Evolutionary conservation across 306 rosid species (phyloP).

Genomic region (Glycine soja): DNA sequence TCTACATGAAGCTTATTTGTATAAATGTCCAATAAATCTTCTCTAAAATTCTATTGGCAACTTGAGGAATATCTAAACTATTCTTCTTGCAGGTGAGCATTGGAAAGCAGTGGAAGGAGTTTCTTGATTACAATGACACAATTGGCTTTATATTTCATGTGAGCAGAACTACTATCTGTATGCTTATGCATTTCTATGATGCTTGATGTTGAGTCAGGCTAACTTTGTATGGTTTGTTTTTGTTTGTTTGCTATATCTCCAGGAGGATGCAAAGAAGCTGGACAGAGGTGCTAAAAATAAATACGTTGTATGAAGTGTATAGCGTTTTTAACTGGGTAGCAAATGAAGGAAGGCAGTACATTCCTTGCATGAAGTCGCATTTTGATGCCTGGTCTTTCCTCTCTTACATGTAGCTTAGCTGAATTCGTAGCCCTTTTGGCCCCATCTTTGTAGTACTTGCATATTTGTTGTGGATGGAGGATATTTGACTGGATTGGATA

Average conservation of each 20-base stretch:
- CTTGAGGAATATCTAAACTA: conserved; percentile 24
- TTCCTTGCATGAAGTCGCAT: conserved; percentile 3
- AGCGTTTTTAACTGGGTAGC: conserved; percentile 24
- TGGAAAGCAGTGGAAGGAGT: conserved; percentile 95
- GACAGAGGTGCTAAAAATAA: conserved; percentile 66
- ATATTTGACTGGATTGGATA: neutral
- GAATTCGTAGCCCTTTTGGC: neutral
- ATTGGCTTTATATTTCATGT: conserved; percentile 93
- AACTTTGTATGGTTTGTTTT: neutral
- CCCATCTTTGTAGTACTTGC: conserved; percentile 1
- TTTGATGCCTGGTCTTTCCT: neutral
- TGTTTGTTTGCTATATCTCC: conserved; percentile 40
- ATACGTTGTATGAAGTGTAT: conserved; percentile 60
- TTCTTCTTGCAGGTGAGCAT: conserved; percentile 74
- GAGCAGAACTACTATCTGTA: conserved; percentile 31
- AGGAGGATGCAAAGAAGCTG: conserved; percentile 81
- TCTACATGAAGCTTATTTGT: neutral
- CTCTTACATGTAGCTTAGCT: conserved; percentile 28
- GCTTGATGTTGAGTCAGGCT: neutral
- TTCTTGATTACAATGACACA: conserved; percentile 74
- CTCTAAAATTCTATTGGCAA: neutral
- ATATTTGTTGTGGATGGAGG: conserved; percentile 33
- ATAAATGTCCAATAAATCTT: neutral
- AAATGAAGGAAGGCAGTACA: neutral
- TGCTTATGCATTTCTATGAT: no score